These are phyloP conservation scores for Pichia cabralensis DNA, from an alignment of 805 yeast species.

Conservation along the genomic window DNA sequence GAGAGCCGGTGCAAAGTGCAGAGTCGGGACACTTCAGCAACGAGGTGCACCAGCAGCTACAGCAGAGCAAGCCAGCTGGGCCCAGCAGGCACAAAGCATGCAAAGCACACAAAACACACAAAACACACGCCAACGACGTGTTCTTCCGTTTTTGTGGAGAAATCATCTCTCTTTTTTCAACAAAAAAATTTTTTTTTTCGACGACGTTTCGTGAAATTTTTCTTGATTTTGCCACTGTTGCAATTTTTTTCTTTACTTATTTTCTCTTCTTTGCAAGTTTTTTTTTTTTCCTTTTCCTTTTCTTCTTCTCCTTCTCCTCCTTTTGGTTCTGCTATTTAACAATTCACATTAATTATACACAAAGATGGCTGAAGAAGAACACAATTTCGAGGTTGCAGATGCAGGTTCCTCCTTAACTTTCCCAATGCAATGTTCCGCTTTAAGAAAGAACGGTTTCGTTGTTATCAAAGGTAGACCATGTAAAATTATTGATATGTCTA, in stretches of 20 bases:
- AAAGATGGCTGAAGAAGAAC: constrained; percentile 35
- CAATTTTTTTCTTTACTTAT: neutral
- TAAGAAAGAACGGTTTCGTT: constrained; percentile 99
- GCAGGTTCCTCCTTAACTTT: constrained; percentile 97
- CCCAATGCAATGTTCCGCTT: constrained; percentile 99
- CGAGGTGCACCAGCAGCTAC: too few species aligned
- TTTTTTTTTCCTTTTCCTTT: neutral
- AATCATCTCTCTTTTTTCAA: too few species aligned
- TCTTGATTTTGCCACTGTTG: neutral
- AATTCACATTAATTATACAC: neutral
- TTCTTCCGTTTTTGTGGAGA: too few species aligned
- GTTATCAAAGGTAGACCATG: constrained; percentile 99
- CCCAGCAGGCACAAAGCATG: too few species aligned
- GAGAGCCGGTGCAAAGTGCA: too few species aligned
- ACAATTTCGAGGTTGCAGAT: constrained; percentile 93
- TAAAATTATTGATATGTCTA: constrained; percentile 99
- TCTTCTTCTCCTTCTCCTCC: neutral
- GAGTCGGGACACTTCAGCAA: too few species aligned
- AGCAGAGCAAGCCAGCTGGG: too few species aligned
- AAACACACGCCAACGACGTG: too few species aligned
- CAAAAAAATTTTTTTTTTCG: too few species aligned
- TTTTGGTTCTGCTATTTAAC: too few species aligned
- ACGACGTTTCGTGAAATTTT: too few species aligned
- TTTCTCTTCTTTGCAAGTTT: neutral
- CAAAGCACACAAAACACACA: too few species aligned